phyloP scores from a whole-genome alignment of 805 yeast genomes.

The Saccharomycopsis fermentans region DNA sequence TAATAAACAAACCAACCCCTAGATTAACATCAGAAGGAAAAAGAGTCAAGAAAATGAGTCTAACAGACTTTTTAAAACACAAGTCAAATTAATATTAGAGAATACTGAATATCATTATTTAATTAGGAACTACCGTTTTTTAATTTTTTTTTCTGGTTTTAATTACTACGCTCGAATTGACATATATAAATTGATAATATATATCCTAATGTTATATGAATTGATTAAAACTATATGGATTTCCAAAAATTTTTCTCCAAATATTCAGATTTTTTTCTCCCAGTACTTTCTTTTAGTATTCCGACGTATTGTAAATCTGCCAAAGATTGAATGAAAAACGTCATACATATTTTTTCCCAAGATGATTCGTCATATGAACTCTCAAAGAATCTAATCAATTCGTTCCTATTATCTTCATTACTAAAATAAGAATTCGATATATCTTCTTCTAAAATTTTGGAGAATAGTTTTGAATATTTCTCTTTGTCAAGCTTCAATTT shows the following conservation, averaged over 20 bases:
- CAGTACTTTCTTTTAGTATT: slow-evolving; percentile 43
- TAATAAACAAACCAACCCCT: slow-evolving; percentile 3
- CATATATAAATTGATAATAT: neutral
- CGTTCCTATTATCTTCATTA: neutral
- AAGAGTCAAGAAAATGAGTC: slow-evolving; percentile 50
- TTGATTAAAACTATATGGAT: slow-evolving; percentile 1
- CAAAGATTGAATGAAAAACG: slow-evolving; percentile 69
- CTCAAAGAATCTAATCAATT: neutral
- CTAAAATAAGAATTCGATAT: neutral
- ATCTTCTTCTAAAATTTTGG: slow-evolving; percentile 6
- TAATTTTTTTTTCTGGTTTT: neutral
- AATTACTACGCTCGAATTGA: neutral
- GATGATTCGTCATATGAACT: slow-evolving; percentile 18
- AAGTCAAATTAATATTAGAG: slow-evolving; percentile 20
- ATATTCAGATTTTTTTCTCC: slow-evolving; percentile 47
- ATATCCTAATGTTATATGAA: neutral
- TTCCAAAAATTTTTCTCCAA: slow-evolving; percentile 68
- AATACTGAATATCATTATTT: neutral
- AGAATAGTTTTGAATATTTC: slow-evolving; percentile 19
- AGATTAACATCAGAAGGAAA: slow-evolving; percentile 24
- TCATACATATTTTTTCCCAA: slow-evolving; percentile 56
- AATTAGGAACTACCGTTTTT: neutral
- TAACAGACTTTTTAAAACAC: slow-evolving; percentile 66
- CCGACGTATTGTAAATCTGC: slow-evolving; percentile 66
- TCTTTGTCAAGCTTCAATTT: slow-evolving; percentile 33